Base-by-base conservation (phyloP, 2,329 filamentous ascomycete species). In the Aureobasidium namibiae region DNA sequence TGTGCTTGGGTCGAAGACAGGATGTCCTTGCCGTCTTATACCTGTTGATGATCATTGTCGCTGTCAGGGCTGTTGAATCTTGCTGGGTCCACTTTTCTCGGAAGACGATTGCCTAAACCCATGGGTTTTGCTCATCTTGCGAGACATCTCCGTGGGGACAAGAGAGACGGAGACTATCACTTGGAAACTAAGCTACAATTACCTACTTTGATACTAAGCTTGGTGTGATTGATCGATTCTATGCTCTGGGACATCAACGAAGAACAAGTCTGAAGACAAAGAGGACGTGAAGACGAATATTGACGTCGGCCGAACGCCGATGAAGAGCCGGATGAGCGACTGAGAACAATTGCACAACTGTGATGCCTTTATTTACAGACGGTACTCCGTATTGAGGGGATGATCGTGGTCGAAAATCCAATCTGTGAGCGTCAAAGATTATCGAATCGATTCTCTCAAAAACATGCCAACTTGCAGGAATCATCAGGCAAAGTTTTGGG, bases 41-140 rank as follows among this genome's bases (percentile, higher is more conserved):
- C 24, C 18, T 18, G 23, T 3, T 18, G 29, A 24, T 31, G n/a
- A 24, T 31, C n/a, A n/a, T 31, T 18, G 45, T 48, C 45, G 31
- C 13, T 39, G 33, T 52, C 49, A 52, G 33, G 46, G 34, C 24
- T 38, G 7, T 52, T 52, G 33, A 52, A 34, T 29, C 34, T 39
- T 49, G 29, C 14, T 24, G 14, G 34, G 10, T 52, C 49, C 49
- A 52, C 49, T 52, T 52, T 52, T 52, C 49, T 52, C 49, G 49
- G 49, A 52, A 52, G 33, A 39, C 23, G 34, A 50, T 41, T 52
- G 34, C 34, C 49, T 39, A 34, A 52, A 39, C 23, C 34, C 49
- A 31, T 34, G 21, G 24, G 14, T 13, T 39, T 18, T 39, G 34
- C 2, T 34, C 31, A 50, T 50, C 31, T 33, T 21, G 9, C 4